Conservation (phyloP, 192 early-diverging fungal species). For the Phycomyces nitens region DNA sequence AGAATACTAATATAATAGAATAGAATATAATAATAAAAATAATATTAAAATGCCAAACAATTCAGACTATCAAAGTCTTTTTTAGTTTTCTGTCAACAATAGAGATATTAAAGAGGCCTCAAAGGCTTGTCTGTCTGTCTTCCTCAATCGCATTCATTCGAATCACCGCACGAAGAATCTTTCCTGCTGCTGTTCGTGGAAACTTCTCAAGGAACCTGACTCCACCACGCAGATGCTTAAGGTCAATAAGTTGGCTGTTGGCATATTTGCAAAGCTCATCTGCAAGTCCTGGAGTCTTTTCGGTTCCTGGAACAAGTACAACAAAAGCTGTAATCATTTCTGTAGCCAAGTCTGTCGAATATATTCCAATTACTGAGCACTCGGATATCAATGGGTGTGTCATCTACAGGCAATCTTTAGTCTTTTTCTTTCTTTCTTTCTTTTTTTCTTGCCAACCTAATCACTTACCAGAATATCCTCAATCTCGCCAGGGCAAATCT, state of each 20-base stretch:
- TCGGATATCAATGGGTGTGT: constrained; percentile 46
- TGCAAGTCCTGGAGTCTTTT: constrained; percentile 35
- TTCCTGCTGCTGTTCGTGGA: constrained; percentile 77
- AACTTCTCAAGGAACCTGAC: constrained; percentile 66
- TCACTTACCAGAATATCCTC: constrained; percentile 51
- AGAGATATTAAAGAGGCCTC: too few species aligned
- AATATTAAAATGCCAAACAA: too few species aligned
- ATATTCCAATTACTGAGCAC: constrained; percentile 63
- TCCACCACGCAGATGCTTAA: constrained; percentile 80
- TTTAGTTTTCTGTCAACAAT: background rate
- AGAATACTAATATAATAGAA: too few species aligned
- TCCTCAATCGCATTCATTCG: constrained; percentile 9
- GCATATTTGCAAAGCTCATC: constrained; percentile 51
- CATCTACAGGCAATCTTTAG: background rate
- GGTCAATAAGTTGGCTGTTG: constrained; percentile 52
- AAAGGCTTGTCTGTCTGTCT: background rate
- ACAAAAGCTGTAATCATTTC: constrained; percentile 80
- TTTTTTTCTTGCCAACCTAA: background rate
- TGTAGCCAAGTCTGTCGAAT: constrained; percentile 58
- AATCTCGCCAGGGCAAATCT: constrained; percentile 57
- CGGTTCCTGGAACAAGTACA: constrained; percentile 48
- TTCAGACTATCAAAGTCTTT: background rate
- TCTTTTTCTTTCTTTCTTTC: background rate
- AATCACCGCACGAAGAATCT: constrained; percentile 69
- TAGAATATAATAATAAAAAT: too few species aligned